These are phyloP conservation scores for Rhodomyrtus psidioides DNA, from an alignment of 441 rosid species.

Conservation along the genomic window DNA sequence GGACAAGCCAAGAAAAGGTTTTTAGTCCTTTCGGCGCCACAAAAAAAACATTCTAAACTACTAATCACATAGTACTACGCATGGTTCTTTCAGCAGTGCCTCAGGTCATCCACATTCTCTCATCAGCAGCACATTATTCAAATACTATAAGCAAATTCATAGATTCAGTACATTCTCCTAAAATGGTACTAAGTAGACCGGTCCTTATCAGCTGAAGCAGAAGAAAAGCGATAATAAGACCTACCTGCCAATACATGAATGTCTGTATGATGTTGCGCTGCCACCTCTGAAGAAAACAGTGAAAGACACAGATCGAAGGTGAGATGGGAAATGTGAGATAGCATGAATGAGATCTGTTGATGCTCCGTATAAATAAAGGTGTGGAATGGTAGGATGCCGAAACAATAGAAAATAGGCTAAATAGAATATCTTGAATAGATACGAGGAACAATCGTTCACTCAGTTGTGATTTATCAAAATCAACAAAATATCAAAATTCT, in stretches of 20 bases:
- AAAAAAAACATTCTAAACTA: not conserved
- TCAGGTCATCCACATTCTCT: not conserved
- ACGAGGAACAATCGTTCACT: no score
- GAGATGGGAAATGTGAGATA: no score
- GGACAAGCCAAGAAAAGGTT: not conserved
- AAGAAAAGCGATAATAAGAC: not conserved
- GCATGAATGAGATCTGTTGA: no score
- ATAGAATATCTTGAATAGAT: no score
- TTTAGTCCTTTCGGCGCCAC: not conserved
- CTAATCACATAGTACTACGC: not conserved
- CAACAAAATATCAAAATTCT: no score
- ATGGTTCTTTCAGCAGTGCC: not conserved
- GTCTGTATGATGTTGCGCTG: constrained; percentile 94
- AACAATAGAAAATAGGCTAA: no score
- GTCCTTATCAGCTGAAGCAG: not conserved
- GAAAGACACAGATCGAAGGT: no score
- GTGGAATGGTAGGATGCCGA: no score
- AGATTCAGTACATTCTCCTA: not conserved
- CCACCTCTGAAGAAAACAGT: constrained; percentile 38
- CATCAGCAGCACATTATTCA: not conserved
- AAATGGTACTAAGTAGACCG: not conserved
- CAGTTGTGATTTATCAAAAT: no score
- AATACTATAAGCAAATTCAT: not conserved
- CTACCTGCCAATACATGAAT: constrained; percentile 99
- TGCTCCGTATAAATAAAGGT: no score